phyloP scores from a whole-genome alignment of 306 rosid genomes.

The Rosa chinensis region DNA sequence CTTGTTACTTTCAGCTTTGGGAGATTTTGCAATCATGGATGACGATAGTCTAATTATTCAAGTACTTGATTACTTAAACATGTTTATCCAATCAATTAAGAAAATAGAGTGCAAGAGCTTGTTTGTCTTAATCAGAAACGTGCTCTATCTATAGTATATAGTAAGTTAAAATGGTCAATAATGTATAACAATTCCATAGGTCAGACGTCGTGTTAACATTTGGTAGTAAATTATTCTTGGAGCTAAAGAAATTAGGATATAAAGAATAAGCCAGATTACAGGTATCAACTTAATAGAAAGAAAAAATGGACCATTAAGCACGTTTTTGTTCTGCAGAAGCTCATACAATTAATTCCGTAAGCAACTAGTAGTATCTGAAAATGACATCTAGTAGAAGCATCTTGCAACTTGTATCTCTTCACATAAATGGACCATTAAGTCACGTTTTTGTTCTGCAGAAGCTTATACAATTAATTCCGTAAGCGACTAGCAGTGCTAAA shows the following conservation, averaged over 20 bases:
- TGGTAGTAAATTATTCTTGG: background rate
- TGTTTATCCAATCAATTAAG: background rate
- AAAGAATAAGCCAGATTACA: background rate
- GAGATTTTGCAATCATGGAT: background rate
- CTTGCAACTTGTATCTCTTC: too few species aligned
- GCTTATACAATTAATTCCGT: constrained; percentile 1
- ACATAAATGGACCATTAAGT: too few species aligned
- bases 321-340: too few species aligned
- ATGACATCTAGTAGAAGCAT: too few species aligned
- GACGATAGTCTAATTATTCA: background rate
- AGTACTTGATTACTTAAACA: background rate
- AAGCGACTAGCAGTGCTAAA: background rate
- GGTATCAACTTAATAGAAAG: background rate
- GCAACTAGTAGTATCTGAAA: too few species aligned
- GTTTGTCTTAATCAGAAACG: constrained; percentile 15
- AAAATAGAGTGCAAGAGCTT: background rate
- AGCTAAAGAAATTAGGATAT: background rate
- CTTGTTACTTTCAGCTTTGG: background rate
- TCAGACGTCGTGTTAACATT: constrained; percentile 6
- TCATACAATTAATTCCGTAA: too few species aligned
- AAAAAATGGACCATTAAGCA: background rate
- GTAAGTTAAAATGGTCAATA: background rate
- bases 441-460: constrained; percentile 24
- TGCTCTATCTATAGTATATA: background rate
- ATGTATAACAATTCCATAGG: background rate